Conservation (phyloP, 345 rosid species). For the Reutealis trisperma region DNA sequence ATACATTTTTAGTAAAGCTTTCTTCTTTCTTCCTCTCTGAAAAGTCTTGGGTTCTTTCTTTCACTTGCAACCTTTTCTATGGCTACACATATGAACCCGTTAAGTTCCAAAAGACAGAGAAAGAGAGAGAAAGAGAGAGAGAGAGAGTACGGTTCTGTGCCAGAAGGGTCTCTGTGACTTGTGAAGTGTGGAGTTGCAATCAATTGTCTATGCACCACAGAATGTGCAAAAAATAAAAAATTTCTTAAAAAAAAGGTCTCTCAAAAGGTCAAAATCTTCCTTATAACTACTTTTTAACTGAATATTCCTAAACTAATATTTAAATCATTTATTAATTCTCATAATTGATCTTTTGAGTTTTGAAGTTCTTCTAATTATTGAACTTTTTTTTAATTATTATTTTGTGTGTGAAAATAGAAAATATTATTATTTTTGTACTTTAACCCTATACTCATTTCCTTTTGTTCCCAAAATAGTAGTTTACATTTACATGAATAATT, state of each 20-base stretch:
- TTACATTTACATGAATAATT: no score
- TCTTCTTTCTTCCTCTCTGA: neutral
- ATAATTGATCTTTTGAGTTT: neutral
- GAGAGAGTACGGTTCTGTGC: constrained; percentile 16
- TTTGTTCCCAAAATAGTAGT: no score
- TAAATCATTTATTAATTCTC: neutral
- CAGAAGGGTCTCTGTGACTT: constrained; percentile 21
- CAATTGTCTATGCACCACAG: constrained; percentile 9
- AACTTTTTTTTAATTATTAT: neutral
- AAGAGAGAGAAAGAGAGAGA: constrained; percentile 6
- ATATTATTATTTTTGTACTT: no score
- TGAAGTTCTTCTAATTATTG: neutral
- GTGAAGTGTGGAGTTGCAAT: constrained; percentile 15
- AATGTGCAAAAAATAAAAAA: neutral
- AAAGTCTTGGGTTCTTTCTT: neutral
- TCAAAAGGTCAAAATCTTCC: neutral
- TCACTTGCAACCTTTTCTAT: constrained; percentile 1
- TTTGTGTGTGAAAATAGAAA: no score
- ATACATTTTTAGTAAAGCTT: neutral
- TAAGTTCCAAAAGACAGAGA: neutral
- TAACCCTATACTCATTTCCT: no score
- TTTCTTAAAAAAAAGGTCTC: neutral
- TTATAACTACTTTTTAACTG: constrained; percentile 10
- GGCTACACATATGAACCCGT: neutral
- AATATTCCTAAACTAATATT: neutral